Evolutionary conservation across 495 filamentous ascomycete species (phyloP).

Genomic region (Penicillium odoratum): DNA sequence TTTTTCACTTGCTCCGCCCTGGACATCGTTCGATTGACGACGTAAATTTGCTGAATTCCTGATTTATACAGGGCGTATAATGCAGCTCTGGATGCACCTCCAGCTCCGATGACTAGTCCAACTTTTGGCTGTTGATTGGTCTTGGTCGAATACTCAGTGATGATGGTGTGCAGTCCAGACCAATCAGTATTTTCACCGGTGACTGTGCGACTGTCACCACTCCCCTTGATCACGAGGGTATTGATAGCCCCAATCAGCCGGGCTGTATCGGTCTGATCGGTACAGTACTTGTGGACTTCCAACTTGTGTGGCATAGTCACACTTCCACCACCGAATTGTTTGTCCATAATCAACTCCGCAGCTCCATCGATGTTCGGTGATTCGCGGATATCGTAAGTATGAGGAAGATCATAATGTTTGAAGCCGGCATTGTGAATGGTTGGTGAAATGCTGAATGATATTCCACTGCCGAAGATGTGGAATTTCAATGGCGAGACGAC

Average conservation of each 20-base stretch:
- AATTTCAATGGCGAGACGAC: conserved; percentile 10
- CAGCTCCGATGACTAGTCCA: conserved; percentile 46
- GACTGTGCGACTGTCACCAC: conserved; percentile 27
- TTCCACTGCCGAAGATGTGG: conserved; percentile 64
- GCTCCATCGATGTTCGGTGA: conserved; percentile 26
- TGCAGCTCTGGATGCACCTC: conserved; percentile 43
- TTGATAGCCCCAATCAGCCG: conserved; percentile 44
- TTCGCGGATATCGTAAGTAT: conserved; percentile 61
- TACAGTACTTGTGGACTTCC: conserved; percentile 37
- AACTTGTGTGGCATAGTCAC: conserved; percentile 55
- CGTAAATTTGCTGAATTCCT: conserved; percentile 61
- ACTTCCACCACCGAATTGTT: conserved; percentile 40
- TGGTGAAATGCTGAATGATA: conserved; percentile 67
- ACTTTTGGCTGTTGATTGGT: conserved; percentile 14
- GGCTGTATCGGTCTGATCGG: conserved; percentile 34
- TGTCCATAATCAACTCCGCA: conserved; percentile 49
- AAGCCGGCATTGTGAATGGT: conserved; percentile 72
- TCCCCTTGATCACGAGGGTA: conserved; percentile 33
- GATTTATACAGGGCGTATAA: conserved; percentile 49
- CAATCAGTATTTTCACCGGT: conserved; percentile 51
- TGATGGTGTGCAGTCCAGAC: conserved; percentile 38
- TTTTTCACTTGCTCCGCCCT: conserved; percentile 56
- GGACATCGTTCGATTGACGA: conserved; percentile 57
- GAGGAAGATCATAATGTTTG: conserved; percentile 60
- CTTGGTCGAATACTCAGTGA: conserved; percentile 11